Conservation (phyloP, 2,329 filamentous ascomycete species). For the Chrysosporium keratinophilum region DNA sequence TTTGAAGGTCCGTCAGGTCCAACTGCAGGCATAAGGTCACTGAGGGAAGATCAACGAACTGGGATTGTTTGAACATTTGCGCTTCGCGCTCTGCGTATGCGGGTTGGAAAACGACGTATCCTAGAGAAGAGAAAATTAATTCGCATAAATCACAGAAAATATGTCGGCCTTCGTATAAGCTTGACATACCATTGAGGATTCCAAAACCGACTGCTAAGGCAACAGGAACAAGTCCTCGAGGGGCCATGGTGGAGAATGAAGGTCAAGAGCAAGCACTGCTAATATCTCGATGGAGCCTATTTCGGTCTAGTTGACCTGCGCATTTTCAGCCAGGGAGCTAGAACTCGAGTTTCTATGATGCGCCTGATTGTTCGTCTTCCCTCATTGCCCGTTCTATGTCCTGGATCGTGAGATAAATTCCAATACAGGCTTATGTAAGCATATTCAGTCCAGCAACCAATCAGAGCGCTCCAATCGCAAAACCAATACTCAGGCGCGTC, state of each 20-base stretch:
- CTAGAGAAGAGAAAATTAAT: slow-evolving; percentile 20
- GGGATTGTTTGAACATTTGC: slow-evolving; percentile 16
- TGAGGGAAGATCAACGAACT: not conserved
- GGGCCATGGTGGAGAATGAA: slow-evolving; percentile 23
- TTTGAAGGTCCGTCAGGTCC: not conserved
- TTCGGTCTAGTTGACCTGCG: too few species aligned
- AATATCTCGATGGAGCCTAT: too few species aligned
- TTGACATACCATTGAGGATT: slow-evolving; percentile 30
- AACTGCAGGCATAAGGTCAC: not conserved
- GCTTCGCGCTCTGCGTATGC: slow-evolving; percentile 31
- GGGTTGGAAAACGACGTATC: slow-evolving; percentile 37
- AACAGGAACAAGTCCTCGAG: slow-evolving; percentile 30
- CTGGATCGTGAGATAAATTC: too few species aligned
- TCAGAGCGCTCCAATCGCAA: not conserved
- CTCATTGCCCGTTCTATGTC: too few species aligned
- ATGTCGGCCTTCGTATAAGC: not conserved
- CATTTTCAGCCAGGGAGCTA: too few species aligned
- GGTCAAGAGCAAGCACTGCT: too few species aligned
- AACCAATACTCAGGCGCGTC: not conserved
- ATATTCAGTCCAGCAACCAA: not conserved
- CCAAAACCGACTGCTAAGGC: slow-evolving; percentile 32
- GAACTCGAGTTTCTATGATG: too few species aligned
- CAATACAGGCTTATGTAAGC: too few species aligned
- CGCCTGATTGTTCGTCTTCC: too few species aligned
- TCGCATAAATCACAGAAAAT: not conserved